These are phyloP conservation scores for Clavispora carvajalis DNA, from an alignment of 805 yeast genomes.

Conservation along the genomic window DNA sequence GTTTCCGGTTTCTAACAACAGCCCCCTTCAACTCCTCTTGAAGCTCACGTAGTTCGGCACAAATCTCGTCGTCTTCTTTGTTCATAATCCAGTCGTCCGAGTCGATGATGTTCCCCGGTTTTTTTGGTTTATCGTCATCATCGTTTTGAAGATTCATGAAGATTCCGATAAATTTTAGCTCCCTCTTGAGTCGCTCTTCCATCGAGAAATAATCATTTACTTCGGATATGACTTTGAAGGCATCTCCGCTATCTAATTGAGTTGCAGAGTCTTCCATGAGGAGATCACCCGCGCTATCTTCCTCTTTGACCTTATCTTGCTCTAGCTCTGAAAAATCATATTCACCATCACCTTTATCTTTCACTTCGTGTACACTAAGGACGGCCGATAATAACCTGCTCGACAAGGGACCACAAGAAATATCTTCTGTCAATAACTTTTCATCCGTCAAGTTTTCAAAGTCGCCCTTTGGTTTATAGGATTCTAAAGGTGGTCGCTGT, in stretches of 20 bases:
- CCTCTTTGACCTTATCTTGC: constrained; percentile 9
- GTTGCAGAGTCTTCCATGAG: constrained; percentile 32
- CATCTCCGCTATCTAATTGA: constrained; percentile 27
- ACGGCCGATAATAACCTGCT: constrained; percentile 80
- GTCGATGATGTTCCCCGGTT: constrained; percentile 31
- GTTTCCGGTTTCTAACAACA: constrained; percentile 55
- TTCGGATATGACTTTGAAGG: constrained; percentile 38
- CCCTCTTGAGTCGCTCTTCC: constrained; percentile 85
- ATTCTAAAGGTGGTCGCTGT: constrained; percentile 38
- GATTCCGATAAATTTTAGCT: constrained; percentile 85
- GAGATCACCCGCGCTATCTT: constrained; percentile 8
- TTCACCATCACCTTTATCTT: constrained; percentile 15
- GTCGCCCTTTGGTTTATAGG: constrained; percentile 54
- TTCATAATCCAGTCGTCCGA: constrained; percentile 70
- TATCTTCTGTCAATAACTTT: constrained; percentile 60
- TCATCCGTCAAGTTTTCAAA: constrained; percentile 56
- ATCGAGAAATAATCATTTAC: constrained; percentile 69
- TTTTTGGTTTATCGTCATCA: constrained; percentile 17
- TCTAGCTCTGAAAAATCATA: constrained; percentile 13
- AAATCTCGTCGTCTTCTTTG: constrained; percentile 90
- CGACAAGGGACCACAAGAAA: constrained; percentile 89
- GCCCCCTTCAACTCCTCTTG: constrained; percentile 65
- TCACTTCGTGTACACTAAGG: constrained; percentile 38
- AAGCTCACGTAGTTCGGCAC: constrained; percentile 70
- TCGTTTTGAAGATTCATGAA: constrained; percentile 54